Evolutionary conservation across 257 asterid species (phyloP).

Genomic region (Solanum tacnaense): DNA sequence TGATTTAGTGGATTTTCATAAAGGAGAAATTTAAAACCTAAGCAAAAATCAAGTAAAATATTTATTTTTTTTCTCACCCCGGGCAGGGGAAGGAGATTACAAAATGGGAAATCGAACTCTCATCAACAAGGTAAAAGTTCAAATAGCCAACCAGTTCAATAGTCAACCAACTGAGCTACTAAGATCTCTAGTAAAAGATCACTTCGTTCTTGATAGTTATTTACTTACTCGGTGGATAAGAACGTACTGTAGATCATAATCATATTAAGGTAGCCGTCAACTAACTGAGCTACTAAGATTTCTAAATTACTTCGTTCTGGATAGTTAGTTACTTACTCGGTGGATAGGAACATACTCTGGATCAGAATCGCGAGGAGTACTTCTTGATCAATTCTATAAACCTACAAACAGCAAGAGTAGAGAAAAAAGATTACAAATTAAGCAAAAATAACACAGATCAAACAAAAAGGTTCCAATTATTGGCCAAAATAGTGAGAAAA

Average conservation of each 20-base stretch:
- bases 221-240: not conserved
- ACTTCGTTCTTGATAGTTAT: too few relatives aligned
- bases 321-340: not conserved
- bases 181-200: too few relatives aligned
- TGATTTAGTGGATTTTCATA: not conserved
- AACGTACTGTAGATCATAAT: not conserved
- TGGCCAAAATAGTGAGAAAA: not conserved
- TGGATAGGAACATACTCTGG: not conserved
- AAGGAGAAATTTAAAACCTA: not conserved
- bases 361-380: not conserved
- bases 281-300: not conserved
- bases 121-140: not conserved
- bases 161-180: too few relatives aligned
- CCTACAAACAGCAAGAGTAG: not conserved
- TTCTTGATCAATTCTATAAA: not conserved
- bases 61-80: not conserved
- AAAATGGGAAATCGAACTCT: not conserved
- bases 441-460: not conserved
- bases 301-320: not conserved
- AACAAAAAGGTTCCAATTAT: not conserved
- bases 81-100: not conserved
- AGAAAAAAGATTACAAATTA: not conserved
- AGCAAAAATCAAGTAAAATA: not conserved
- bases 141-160: not conserved
- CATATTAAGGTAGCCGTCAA: not conserved